Conservation (phyloP, 2,329 filamentous ascomycete species). For the Penicillium glabrum region DNA sequence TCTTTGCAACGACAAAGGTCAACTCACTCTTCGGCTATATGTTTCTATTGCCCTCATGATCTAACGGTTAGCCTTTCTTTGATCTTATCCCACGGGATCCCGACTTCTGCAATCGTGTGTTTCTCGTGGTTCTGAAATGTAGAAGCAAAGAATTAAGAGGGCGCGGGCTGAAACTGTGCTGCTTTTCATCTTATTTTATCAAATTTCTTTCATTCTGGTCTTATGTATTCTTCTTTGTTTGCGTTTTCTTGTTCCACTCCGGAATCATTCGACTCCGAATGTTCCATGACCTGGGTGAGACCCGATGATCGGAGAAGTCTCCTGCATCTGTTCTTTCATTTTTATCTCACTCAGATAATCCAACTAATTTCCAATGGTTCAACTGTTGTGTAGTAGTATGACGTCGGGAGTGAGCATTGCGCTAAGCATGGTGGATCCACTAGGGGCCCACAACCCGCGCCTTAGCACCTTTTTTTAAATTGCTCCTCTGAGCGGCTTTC, state of each 20-base stretch:
- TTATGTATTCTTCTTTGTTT: constrained; percentile 13
- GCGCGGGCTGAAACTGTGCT: constrained; percentile 14
- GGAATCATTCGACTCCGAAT: constrained; percentile 4
- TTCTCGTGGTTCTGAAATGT: constrained; percentile 18
- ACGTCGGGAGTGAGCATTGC: constrained; percentile 6
- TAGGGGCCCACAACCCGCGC: constrained; percentile 15
- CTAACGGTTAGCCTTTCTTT: not conserved
- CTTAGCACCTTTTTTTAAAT: not conserved
- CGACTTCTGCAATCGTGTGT: constrained; percentile 14
- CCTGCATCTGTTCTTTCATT: constrained; percentile 14
- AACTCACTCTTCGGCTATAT: constrained; percentile 10
- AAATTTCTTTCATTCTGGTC: not conserved
- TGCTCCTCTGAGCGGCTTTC: not conserved
- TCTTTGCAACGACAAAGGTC: constrained; percentile 13
- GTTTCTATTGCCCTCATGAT: constrained; percentile 1
- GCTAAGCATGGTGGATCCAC: constrained; percentile 13
- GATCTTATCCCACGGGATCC: not conserved
- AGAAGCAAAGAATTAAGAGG: constrained; percentile 29
- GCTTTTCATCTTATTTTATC: not conserved
- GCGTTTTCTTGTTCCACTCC: constrained; percentile 3
- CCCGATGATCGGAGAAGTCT: not conserved
- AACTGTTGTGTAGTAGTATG: not conserved
- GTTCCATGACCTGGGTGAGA: constrained; percentile 3
- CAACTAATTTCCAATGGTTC: not conserved
- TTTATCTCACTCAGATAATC: not conserved